A percentile compares a stretch with the other conserved stretches of the same genome.
Evolutionary conservation across 2,329 filamentous ascomycete genomes (phyloP).

Genomic region (Cladophialophora exuberans): DNA sequence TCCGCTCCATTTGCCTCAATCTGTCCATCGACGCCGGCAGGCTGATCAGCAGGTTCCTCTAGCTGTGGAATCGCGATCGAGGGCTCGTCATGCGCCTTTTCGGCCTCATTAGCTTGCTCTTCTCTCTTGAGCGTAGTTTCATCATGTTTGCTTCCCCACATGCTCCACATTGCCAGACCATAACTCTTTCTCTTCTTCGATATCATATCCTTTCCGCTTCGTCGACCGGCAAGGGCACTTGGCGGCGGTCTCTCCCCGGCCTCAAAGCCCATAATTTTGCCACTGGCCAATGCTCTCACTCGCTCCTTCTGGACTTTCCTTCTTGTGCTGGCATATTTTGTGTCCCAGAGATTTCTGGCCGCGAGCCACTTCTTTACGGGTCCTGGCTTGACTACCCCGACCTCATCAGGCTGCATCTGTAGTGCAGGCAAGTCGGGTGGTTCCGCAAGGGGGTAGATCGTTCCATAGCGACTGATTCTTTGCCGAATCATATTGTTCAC

Average conservation of each 20-base stretch:
- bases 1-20: neutral
- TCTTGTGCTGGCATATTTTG: conserved; percentile 69
- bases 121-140: conserved; percentile 64
- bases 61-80: neutral
- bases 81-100: conserved; percentile 6
- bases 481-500: conserved; percentile 90
- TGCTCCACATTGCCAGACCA: conserved; percentile 80
- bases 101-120: conserved; percentile 16
- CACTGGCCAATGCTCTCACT: conserved; percentile 70
- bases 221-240: conserved; percentile 76
- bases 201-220: conserved; percentile 50
- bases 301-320: conserved; percentile 73
- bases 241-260: conserved; percentile 78
- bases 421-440: conserved; percentile 68
- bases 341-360: conserved; percentile 73
- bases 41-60: neutral
- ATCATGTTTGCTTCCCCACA: conserved; percentile 89
- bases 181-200: conserved; percentile 65
- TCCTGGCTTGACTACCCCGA: conserved; percentile 78
- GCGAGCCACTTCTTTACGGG: conserved; percentile 83
- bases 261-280: conserved; percentile 68
- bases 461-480: conserved; percentile 76
- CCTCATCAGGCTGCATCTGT: conserved; percentile 63
- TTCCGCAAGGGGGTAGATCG: conserved; percentile 68
- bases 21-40: neutral